Conservation (phyloP, 139 green algal genomes). For the Choricystis sp. region DNA sequence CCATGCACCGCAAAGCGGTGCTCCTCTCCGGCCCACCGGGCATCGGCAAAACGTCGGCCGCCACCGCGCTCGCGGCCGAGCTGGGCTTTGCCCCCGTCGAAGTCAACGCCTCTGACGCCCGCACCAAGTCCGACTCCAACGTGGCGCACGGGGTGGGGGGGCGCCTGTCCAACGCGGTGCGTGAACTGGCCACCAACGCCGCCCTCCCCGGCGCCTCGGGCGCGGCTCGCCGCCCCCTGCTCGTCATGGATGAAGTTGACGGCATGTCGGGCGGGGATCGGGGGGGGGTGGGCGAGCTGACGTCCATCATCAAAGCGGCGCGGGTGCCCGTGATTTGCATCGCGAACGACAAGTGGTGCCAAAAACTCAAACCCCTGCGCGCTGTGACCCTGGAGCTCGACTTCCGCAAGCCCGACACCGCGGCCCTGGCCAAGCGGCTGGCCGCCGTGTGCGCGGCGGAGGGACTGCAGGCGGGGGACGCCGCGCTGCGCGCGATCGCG, state of each 20-base stretch:
- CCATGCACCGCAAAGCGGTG: constrained; percentile 80
- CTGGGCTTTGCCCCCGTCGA: constrained; percentile 61
- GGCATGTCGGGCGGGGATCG: constrained; percentile 88
- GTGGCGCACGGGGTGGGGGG: constrained; percentile 55
- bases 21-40: constrained; percentile 80
- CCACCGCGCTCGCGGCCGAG: constrained; percentile 31
- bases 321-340: constrained; percentile 96
- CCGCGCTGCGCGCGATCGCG: constrained; percentile 62
- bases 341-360: constrained; percentile 95
- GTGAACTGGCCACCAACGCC: constrained; percentile 79
- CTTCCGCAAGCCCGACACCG: constrained; percentile 55
- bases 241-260: constrained; percentile 99
- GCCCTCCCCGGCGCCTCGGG: constrained; percentile 11
- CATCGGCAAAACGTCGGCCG: constrained; percentile 70
- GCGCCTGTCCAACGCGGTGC: constrained; percentile 77
- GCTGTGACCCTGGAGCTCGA: constrained; percentile 83
- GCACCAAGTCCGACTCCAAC: constrained; percentile 67
- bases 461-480: constrained; percentile 51
- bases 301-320: constrained; percentile 66
- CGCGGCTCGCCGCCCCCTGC: constrained; percentile 1
- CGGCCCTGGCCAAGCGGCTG: constrained; percentile 66
- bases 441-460: constrained; percentile 51
- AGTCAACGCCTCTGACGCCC: constrained; percentile 85
- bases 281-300: constrained; percentile 83
- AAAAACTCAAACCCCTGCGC: constrained; percentile 72